Evolutionary conservation across 345 rosid species (phyloP).

Genomic region (Theobroma cacao): DNA sequence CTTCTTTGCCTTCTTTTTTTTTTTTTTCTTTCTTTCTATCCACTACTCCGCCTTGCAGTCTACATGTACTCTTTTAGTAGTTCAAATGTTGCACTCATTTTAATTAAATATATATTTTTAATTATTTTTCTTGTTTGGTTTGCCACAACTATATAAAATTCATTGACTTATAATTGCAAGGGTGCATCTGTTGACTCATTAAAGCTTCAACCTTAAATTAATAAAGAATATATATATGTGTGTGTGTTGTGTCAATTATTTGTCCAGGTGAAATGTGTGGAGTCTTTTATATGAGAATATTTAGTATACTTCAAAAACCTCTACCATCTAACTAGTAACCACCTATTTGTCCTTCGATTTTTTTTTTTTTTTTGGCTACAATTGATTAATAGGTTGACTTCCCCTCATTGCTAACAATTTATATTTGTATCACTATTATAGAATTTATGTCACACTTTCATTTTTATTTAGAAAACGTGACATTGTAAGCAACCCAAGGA

Average conservation of each 20-base stretch:
- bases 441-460: background rate
- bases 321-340: background rate
- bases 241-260: too few species aligned
- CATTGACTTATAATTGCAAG: background rate
- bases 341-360: background rate
- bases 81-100: background rate
- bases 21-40: background rate
- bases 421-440: background rate
- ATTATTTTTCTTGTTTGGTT: background rate
- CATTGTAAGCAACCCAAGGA: background rate
- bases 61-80: background rate
- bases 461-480: background rate
- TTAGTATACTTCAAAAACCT: background rate
- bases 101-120: background rate
- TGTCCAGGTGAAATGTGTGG: constrained; percentile 8
- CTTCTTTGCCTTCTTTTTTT: background rate
- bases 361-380: too few species aligned
- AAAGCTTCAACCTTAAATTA: background rate
- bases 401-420: background rate
- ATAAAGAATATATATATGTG: background rate
- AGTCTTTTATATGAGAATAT: background rate
- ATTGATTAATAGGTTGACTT: constrained; percentile 4
- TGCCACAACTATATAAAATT: background rate
- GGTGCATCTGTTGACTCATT: background rate
- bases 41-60: background rate